Percentiles rank a stretch among this genome's conserved stretches.
Conservation (phyloP, 164 flowering plant genomes). For the Sedum album region DNA sequence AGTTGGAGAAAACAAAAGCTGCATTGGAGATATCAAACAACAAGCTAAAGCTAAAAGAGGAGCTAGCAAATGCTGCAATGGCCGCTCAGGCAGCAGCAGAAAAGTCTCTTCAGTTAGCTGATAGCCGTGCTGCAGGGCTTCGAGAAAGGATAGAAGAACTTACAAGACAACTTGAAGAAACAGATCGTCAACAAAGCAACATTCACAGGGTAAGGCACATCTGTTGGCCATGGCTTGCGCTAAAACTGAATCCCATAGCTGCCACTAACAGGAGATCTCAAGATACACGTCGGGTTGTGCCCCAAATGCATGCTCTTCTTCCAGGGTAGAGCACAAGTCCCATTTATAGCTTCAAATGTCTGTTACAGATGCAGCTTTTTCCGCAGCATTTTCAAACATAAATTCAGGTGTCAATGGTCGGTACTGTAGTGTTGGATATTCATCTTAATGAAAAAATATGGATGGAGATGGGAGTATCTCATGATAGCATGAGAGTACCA, state of each 20-base stretch:
- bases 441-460: no score
- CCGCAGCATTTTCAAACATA: no score
- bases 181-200: constrained; percentile 30
- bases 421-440: no score
- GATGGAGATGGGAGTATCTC: no score
- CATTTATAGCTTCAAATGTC: neutral
- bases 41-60: constrained; percentile 68
- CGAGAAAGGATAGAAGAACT: constrained; percentile 54
- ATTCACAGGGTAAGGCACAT: constrained; percentile 39
- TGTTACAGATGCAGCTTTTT: no score
- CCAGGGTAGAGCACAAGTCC: constrained; percentile 5
- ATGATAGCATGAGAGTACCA: no score
- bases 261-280: constrained; percentile 14
- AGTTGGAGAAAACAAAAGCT: constrained; percentile 48
- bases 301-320: constrained; percentile 60
- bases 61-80: constrained; percentile 65
- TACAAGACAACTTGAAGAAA: constrained; percentile 55
- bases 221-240: constrained; percentile 70
- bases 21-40: constrained; percentile 39
- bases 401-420: no score
- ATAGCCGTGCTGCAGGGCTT: constrained; percentile 43
- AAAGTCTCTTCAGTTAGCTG: constrained; percentile 60
- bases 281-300: constrained; percentile 27
- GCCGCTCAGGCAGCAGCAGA: constrained; percentile 74
- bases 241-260: constrained; percentile 21